Evolutionary conservation across 208 protist species (phyloP), one percentile per base, ranked within the genome.

Genomic region (Wallacemonas sp.): DNA sequence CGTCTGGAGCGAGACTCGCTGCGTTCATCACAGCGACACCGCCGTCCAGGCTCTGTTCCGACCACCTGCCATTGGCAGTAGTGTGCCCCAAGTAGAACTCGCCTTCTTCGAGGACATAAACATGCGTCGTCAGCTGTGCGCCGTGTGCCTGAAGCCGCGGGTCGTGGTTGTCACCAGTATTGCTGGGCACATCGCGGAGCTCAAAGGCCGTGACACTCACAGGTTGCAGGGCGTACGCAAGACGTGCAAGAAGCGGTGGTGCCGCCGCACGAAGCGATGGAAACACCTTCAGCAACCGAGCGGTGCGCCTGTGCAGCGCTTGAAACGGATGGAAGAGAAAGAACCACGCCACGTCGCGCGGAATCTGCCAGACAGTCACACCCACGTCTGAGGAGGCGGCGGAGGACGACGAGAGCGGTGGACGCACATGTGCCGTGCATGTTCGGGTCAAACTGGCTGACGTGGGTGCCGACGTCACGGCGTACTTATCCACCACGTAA

Each of bases 281-380:
- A 52, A 79, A 71, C 6, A 63, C 33, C 27, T 57, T 59, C 55
- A 80, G 65, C 32, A 34, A 45, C 21, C 24, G 63, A 3, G 78
- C 68, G 1, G 73, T 64, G 12, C 66, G 78, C 29, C 65, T 37
- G 52, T 81, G 74, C 12, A 80, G 57, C 22, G 38, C 65, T 42
- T 74, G 74, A 36, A 75, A 81, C 1, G 78, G 78, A 15, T 22
- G 38, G 39, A 66, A 75, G n/a, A 81, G 68, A 46, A 67, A 81
- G 21, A 84, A 78, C 45, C 75, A 68, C 36, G 74, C 78, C 13
- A 80, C 74, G 19, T 70, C n/a, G 15, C 73, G 57, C 2, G 78
- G 78, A 21, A 84, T 66, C 13, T 71, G 73, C 78, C 78, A 84
- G 30, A 84, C 9, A 13, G 34, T 34, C 29, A 68, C 24, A 2